Base-by-base conservation (phyloP, 768 basidiomycete species). In the Hirschioporus abietinus region DNA sequence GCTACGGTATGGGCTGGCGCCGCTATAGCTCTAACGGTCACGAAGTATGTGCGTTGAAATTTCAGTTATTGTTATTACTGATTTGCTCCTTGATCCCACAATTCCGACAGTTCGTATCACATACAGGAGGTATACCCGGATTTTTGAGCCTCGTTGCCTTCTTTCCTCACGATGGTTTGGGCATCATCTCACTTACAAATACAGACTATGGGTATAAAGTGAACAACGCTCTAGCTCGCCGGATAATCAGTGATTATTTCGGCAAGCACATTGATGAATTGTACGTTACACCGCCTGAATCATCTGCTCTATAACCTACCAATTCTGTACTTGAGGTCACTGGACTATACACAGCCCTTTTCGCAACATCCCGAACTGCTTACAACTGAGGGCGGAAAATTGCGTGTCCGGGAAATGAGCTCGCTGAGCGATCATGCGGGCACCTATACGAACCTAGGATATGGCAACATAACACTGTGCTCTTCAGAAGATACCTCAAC, bases 1-100 rank as follows among this genome's bases (percentile, higher is more conserved):
- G 74, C 7, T 84, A 83, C 68, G 81, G 79, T 1, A 68, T 81
- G 70, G 83, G 83, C 4, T 83, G 82, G 82, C 35, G n/a, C 52
- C 74, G 79, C 7, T 63, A 17, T 7, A 77, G 82, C 0, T 80
- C 79, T 64, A 73, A 71, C 1, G 82, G 79, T 0, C 79, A 82
- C 64, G 78, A 82, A 27, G 81, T 82, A 66, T 57, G 73, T 82
- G 66, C 58, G 73, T 61, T 25, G 25, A 52, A 15, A 1, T 20
- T 5, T 20, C 30, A 8, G 30, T 2, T 63, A 52, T 27, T n/a
- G 20, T 26, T 59, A 59, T 59, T 42, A 61, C 36, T 60, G 26
- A 20, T 66, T 64, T 15, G 17, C 63, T 59, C 26, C 1, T 27
- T 23, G 1, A 27, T 58, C 30, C 27, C 26, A 6, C 25, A 9